Conservation (phyloP, 2,329 filamentous ascomycete species). For the Exophiala calicioides region DNA sequence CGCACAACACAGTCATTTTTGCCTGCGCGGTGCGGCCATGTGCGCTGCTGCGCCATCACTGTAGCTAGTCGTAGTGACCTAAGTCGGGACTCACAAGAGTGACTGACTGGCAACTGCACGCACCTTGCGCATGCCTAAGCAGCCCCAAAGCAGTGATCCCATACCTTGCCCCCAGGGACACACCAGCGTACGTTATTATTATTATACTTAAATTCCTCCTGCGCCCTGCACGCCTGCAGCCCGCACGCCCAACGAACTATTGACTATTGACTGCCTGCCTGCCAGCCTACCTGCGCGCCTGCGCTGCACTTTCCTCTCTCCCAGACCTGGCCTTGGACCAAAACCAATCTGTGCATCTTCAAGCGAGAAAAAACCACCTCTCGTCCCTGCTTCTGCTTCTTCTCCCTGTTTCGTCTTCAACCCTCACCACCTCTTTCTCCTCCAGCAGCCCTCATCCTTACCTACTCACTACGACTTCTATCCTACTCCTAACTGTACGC, state of each 20-base stretch:
- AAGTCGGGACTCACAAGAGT: too few relatives aligned
- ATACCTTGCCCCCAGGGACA: neutral
- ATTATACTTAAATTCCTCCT: too few relatives aligned
- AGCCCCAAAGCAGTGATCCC: slow-evolving; percentile 2
- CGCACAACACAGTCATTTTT: too few relatives aligned
- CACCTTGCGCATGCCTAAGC: too few relatives aligned
- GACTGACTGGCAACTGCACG: too few relatives aligned
- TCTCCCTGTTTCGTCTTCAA: slow-evolving; percentile 4
- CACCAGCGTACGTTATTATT: neutral
- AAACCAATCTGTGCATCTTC: slow-evolving; percentile 1
- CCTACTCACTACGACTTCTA: slow-evolving; percentile 2
- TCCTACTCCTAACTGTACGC: slow-evolving; percentile 24
- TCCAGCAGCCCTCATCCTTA: slow-evolving; percentile 7
- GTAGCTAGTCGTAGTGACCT: too few relatives aligned
- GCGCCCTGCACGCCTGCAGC: too few relatives aligned
- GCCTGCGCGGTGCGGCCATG: too few relatives aligned
- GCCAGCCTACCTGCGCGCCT: too few relatives aligned
- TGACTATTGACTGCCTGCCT: too few relatives aligned
- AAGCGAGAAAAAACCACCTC: slow-evolving; percentile 4
- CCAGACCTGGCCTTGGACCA: slow-evolving; percentile 5
- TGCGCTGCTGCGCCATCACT: too few relatives aligned
- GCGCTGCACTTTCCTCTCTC: slow-evolving; percentile 20
- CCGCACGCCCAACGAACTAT: too few relatives aligned
- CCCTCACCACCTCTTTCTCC: slow-evolving; percentile 1
- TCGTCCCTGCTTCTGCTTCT: slow-evolving; percentile 13